Evolutionary conservation across 2,329 filamentous ascomycete species (phyloP), one percentile per base, ranked within the genome.

Genomic region (Venturia oleaginea): DNA sequence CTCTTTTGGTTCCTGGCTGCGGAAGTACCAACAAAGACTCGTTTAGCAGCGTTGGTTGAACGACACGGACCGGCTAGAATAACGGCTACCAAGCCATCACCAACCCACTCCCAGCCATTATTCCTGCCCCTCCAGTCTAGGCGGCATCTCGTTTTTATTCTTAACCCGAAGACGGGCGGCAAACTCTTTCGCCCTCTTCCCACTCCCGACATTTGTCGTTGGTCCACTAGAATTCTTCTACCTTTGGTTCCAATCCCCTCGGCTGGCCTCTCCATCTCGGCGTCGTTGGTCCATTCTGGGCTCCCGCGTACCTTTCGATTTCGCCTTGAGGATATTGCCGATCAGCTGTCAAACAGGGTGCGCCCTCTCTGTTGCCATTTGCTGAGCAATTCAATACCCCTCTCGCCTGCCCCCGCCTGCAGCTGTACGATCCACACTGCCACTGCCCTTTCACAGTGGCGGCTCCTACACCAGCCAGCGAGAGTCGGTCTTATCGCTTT

Each of bases 391-490:
- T 22, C 32, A 19, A 30, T 46, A 46, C 34, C 42, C 59, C 42
- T 46, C 42, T 46, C 42, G 59, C 34, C 42, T 46, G 11, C 27
- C 34, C 34, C 59, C 59, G 51, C 51, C 51, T 57, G 51, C 51
- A 57, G 51, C 51, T 57, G 51, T 34, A 34, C 51, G 51, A 34
- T 57, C 51, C 30, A 15, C 51, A 34, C 51, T 34, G 51, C 30
- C 51, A 32, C 51, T 34, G 51, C 30, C 51, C 19, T 34, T 57
- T 34, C 17, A 34, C 19, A 22, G 51, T 57, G 51, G 51, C 51
- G 51, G 51, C 51, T 57, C 27, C 51, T 34, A 57, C 48, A 54
- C 48, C 48, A 54, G 46, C 46, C 48, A 60, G 57, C 57, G 57
- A 60, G 38, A 40, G 57, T 40, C 27, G 17, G 19, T 43, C 59